Evolutionary conservation across 768 basidiomycete genomes (phyloP), one percentile per base, ranked within the genome.

Genomic region (Baorangia bicolor): DNA sequence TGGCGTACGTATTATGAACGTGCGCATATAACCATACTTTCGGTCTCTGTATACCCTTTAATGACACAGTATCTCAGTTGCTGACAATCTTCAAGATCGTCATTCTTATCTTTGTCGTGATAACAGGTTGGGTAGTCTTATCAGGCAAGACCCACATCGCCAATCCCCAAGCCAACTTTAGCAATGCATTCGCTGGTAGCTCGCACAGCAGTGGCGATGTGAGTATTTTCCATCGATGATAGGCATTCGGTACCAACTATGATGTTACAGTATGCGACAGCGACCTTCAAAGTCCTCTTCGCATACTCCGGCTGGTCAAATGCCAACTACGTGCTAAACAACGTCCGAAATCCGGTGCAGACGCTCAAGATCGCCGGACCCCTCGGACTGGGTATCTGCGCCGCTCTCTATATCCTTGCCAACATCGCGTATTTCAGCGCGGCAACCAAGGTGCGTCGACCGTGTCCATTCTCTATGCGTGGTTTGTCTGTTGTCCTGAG

Each of bases 311-410:
- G 83, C 5, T 85, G 84, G 83, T 80, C 79, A 3, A 82, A 80
- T 44, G 78, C 80, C 44, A 84, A 84, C 63, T 82, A 82, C 49
- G 83, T 57, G 7, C 67, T 85, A 53, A 84, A 83, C 68, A 82
- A 85, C 11, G 82, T 86, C 49, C 79, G 78, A 57, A 72, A 84
- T 59, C 84, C 84, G 0, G 74, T 84, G 2, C 77, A 81, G 41
- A 86, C 84, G 9, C 77, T 86, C 49, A 83, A 82, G 66, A 82
- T 85, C 34, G 83, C 84, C 0, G 84, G 80, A 2, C 83, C 83
- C 0, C 78, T 85, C 20, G 83, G 82, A 1, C 68, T 85, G 12
- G 74, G 78, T 5, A 80, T 84, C 25, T 83, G 82, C 34, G 75
- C 81, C 0, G 61, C 73, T 2, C 65, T 85, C 3, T 85, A 86